Evolutionary conservation across 805 yeast species (phyloP), one percentile per base, ranked within the genome.

Genomic region (Ogataea paradorogensis): DNA sequence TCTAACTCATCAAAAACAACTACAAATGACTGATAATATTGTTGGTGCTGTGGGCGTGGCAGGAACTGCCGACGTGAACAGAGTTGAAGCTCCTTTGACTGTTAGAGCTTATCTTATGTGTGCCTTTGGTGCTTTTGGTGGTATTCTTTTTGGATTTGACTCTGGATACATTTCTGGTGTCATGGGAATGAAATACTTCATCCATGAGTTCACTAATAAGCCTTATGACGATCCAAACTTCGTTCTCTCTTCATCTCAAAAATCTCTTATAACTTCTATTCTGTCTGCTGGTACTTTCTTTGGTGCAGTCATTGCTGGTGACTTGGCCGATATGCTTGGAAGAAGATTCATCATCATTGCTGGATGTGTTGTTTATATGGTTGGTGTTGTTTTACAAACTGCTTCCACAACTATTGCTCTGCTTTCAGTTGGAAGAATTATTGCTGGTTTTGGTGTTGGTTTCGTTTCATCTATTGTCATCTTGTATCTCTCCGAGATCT

Each of bases 391-490:
- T 20, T 57, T 76, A 26, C 82, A 76, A 58, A 61, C 64, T 27
- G 65, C 73, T 10, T 59, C 76, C 3, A 61, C 73, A 46, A 65
- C 71, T 35, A 66, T 74, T 47, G 62, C 70, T 8, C 59, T 79
- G 14, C 58, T 81, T 10, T 74, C 80, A 48, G 79, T 76, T n/a
- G 91, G 91, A 32, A 70, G 93, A 56, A 74, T 76, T 21, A 65
- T 85, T 47, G 80, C 86, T 21, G 95, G 95, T 43, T 51, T 83
- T 9, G 85, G 86, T 43, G 87, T 86, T 45, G 95, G 95, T 51
- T 77, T 79, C 45, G 71, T 84, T 27, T 78, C 90, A 27, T 87
- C 89, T 30, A 70, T 82, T 42, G 84, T 83, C 24, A 90, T 95
- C 35, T 65, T 86, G 59, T 84, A 84, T 58, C 82, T 82, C 68